Percentiles rank a stretch among this genome's conserved stretches.
These are phyloP conservation scores for Helotiales sp. DNA, from an alignment of 2,329 filamentous ascomycete species.

Conservation along the genomic window DNA sequence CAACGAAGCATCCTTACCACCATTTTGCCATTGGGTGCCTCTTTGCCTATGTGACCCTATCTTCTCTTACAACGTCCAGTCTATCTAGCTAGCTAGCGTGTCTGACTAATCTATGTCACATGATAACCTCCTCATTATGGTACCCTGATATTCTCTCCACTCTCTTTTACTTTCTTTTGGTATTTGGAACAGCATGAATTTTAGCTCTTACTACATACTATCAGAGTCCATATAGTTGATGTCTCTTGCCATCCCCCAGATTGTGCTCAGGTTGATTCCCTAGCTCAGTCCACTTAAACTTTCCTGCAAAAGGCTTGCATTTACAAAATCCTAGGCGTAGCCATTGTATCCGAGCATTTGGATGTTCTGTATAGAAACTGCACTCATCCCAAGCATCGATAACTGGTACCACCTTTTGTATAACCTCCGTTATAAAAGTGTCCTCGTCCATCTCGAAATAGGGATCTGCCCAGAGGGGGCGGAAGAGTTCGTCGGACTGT, in stretches of 20 bases:
- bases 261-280: conserved; percentile 4
- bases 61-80: no score
- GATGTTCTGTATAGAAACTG: background rate
- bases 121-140: no score
- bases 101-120: no score
- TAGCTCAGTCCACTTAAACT: background rate
- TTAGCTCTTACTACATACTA: no score
- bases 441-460: background rate
- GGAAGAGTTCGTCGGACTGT: conserved; percentile 2
- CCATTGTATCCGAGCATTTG: background rate
- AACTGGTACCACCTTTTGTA: background rate
- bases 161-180: no score
- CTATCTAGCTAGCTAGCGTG: no score
- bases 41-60: no score
- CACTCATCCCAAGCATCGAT: background rate
- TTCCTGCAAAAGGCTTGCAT: conserved; percentile 8
- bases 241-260: conserved; percentile 30
- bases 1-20: no score
- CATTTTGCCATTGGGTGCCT: no score
- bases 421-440: conserved; percentile 2
- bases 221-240: no score
- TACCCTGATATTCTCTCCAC: no score
- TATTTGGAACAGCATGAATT: no score
- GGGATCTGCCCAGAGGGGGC: conserved; percentile 7
- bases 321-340: conserved; percentile 17